A percentile compares a stretch with the other conserved stretches of the same genome.
Evolutionary conservation across 306 rosid genomes (phyloP).

Genomic region (Lathyrus aphaca): DNA sequence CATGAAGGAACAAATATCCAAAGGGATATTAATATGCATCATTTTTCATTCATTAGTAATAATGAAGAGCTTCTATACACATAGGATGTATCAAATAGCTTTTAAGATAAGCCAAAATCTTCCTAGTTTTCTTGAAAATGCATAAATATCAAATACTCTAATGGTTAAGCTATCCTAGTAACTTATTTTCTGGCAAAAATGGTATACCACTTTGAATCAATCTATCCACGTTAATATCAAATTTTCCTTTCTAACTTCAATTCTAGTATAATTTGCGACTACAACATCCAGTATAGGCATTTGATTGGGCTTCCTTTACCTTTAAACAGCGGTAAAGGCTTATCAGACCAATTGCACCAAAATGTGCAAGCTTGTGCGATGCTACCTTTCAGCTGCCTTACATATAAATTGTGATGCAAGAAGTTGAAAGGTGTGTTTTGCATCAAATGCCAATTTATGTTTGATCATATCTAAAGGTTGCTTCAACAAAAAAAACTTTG

Average conservation of each 20-base stretch:
- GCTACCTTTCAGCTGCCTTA: slow-evolving; percentile 25
- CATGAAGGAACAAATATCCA: slow-evolving; percentile 17
- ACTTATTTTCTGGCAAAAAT: slow-evolving; percentile 21
- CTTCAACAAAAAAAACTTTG: background rate
- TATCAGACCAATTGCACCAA: slow-evolving; percentile 24
- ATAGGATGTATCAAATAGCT: background rate
- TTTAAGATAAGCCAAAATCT: slow-evolving; percentile 15
- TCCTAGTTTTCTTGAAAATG: slow-evolving; percentile 28
- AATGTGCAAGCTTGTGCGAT: slow-evolving; percentile 33
- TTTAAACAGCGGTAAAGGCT: slow-evolving; percentile 19
- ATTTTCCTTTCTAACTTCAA: slow-evolving; percentile 20
- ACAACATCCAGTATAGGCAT: slow-evolving; percentile 16
- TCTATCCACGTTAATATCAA: slow-evolving; percentile 22
- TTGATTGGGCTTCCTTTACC: slow-evolving; percentile 15
- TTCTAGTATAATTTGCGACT: slow-evolving; percentile 11
- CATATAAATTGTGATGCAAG: slow-evolving; percentile 21
- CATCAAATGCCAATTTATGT: slow-evolving; percentile 4
- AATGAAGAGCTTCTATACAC: slow-evolving; percentile 30
- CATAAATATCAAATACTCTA: slow-evolving; percentile 1
- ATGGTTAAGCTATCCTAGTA: slow-evolving; percentile 17
- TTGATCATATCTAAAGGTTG: slow-evolving; percentile 3
- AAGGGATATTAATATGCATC: slow-evolving; percentile 17
- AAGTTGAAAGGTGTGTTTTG: slow-evolving; percentile 19
- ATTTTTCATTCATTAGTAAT: slow-evolving; percentile 19
- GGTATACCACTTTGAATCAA: background rate